Conservation (phyloP, 345 rosid species). For the Aurinia saxatilis region DNA sequence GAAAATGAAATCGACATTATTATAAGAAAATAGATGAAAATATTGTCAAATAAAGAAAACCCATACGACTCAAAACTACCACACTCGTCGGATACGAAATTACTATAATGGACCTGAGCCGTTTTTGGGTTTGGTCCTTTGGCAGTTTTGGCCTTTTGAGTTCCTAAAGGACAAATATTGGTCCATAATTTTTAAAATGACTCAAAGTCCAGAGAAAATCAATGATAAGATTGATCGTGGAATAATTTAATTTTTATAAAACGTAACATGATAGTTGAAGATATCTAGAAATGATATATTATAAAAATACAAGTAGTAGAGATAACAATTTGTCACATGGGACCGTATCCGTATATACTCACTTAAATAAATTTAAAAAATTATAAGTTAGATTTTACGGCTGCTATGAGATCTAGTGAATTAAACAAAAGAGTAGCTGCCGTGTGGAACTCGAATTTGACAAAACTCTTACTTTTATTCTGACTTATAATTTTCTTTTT, state of each 20-base stretch:
- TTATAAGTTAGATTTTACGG: constrained; percentile 14
- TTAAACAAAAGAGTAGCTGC: constrained; percentile 29
- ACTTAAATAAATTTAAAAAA: constrained; percentile 7
- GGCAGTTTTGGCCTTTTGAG: constrained; percentile 43
- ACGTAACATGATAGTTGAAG: constrained; percentile 7
- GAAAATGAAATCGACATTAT: neutral
- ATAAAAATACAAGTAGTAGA: neutral
- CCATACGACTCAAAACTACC: constrained; percentile 19
- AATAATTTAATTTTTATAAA: neutral
- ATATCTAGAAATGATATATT: constrained; percentile 4
- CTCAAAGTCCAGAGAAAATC: neutral
- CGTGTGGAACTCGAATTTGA: constrained; percentile 48
- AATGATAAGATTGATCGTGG: constrained; percentile 1
- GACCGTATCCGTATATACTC: neutral
- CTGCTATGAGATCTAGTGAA: constrained; percentile 11
- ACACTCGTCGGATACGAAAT: neutral
- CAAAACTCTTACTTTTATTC: constrained; percentile 10
- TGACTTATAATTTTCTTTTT: neutral
- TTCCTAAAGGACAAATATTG: constrained; percentile 30
- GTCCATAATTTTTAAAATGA: neutral
- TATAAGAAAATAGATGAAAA: neutral
- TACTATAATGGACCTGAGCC: constrained; percentile 10
- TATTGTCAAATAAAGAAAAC: neutral
- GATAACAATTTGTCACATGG: neutral
- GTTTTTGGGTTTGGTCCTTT: constrained; percentile 19